Percentiles rank a stretch among this genome's conserved stretches.
Evolutionary conservation across 2,329 filamentous ascomycete genomes (phyloP).

Genomic region (Colletotrichum lindemuthianum): DNA sequence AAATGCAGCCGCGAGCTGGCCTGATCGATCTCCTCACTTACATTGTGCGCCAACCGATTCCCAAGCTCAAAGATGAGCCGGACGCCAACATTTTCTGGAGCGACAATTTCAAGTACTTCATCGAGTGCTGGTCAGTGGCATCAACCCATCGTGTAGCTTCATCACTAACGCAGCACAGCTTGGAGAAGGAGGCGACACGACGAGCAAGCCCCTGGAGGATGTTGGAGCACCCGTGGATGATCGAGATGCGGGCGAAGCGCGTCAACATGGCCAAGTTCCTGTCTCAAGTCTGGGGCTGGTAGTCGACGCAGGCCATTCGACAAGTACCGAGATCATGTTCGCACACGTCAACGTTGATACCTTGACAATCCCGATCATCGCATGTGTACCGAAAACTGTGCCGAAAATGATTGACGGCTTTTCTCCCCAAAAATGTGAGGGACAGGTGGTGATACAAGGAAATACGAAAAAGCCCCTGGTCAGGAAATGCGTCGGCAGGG

Average conservation of each 20-base stretch:
- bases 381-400: too few relatives aligned
- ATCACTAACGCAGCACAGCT: conserved; percentile 59
- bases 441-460: too few relatives aligned
- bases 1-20: conserved; percentile 92
- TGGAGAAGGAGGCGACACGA: conserved; percentile 90
- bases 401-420: too few relatives aligned
- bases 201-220: conserved; percentile 97
- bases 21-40: conserved; percentile 96
- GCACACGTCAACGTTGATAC: too few relatives aligned
- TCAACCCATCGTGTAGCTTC: not conserved
- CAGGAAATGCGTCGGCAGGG: too few relatives aligned
- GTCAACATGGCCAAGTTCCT: conserved; percentile 98
- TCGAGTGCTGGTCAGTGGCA: conserved; percentile 91
- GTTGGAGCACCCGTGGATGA: conserved; percentile 99
- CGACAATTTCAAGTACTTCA: conserved; percentile 98
- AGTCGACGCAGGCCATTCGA: conserved; percentile 57
- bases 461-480: too few relatives aligned
- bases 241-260: conserved; percentile 93
- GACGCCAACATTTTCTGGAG: conserved; percentile 92
- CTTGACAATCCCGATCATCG: too few relatives aligned
- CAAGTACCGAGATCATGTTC: not conserved
- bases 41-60: conserved; percentile 95
- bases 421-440: too few relatives aligned
- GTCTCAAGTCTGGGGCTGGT: conserved; percentile 96
- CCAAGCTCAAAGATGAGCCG: conserved; percentile 94